phyloP scores from a whole-genome alignment of 441 rosid species.

The Breynia disticha region DNA sequence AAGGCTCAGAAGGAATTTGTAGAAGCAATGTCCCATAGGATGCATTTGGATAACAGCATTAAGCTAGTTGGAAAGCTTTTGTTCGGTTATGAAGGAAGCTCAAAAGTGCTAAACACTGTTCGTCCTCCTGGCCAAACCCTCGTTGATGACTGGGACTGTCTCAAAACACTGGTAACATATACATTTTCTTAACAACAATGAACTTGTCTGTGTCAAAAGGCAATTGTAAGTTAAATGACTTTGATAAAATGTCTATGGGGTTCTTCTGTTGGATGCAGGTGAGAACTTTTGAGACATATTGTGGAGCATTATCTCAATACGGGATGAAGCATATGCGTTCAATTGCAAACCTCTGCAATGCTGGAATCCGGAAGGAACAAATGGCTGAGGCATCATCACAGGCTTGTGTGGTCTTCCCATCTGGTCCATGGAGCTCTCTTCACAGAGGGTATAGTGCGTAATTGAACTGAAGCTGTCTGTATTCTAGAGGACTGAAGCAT shows the following conservation, averaged over 20 bases:
- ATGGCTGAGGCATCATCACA: conserved; percentile 80
- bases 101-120: conserved; percentile 39
- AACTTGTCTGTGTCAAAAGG: no score
- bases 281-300: conserved; percentile 52
- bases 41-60: conserved; percentile 69
- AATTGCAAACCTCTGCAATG: conserved; percentile 59
- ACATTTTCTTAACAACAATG: no score
- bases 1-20: conserved; percentile 74
- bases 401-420: conserved; percentile 55
- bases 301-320: conserved; percentile 60
- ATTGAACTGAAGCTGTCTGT: conserved; percentile 8
- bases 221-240: no score
- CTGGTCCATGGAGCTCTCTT: conserved; percentile 78
- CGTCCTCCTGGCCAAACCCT: conserved; percentile 72
- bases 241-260: conserved; percentile 39
- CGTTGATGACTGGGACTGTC: conserved; percentile 93
- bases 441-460: conserved; percentile 67
- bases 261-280: conserved; percentile 41
- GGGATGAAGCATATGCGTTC: conserved; percentile 85
- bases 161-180: conserved; percentile 54
- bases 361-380: conserved; percentile 38
- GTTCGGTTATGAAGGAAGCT: conserved; percentile 59
- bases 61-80: conserved; percentile 67
- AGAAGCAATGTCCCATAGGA: conserved; percentile 82
- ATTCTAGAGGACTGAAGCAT: neutral